These are phyloP conservation scores for Chenopodium album DNA, from an alignment of 148 eudicot genomes.

Conservation along the genomic window DNA sequence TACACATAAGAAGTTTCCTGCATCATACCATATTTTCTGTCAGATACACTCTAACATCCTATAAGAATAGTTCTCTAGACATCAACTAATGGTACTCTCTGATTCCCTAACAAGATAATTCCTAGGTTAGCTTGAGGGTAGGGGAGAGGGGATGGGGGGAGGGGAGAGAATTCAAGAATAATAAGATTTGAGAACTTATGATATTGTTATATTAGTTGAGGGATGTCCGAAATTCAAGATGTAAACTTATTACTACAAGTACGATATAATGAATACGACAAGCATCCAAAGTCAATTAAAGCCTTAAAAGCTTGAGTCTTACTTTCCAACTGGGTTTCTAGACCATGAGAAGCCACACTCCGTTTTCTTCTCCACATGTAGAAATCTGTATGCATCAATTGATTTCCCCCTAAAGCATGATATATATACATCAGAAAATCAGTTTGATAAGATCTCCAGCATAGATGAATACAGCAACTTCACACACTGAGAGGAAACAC, in stretches of 20 bases:
- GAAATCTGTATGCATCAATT: constrained; percentile 78
- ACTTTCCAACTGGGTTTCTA: constrained; percentile 93
- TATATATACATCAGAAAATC: neutral
- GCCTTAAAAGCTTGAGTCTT: constrained; percentile 22
- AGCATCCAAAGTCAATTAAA: neutral
- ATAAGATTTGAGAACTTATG: no score
- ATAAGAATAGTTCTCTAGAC: no score
- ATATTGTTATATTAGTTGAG: no score
- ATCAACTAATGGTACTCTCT: no score
- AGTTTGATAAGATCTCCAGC: constrained; percentile 10
- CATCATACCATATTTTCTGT: neutral
- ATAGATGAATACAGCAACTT: neutral
- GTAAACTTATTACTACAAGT: no score
- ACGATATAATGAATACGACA: neutral
- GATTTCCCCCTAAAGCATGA: constrained; percentile 63
- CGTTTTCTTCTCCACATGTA: constrained; percentile 84
- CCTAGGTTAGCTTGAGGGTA: no score
- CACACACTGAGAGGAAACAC: neutral
- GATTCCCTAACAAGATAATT: no score
- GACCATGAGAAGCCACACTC: constrained; percentile 97
- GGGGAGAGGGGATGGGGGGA: no score
- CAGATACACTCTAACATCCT: no score
- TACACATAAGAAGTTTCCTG: constrained; percentile 80
- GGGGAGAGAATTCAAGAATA: no score
- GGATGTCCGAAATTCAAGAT: no score